Percentiles rank a stretch among this genome's conserved stretches.
Conservation (phyloP, 1,139 yeast genomes). For the Magnusiomyces starmeri region DNA sequence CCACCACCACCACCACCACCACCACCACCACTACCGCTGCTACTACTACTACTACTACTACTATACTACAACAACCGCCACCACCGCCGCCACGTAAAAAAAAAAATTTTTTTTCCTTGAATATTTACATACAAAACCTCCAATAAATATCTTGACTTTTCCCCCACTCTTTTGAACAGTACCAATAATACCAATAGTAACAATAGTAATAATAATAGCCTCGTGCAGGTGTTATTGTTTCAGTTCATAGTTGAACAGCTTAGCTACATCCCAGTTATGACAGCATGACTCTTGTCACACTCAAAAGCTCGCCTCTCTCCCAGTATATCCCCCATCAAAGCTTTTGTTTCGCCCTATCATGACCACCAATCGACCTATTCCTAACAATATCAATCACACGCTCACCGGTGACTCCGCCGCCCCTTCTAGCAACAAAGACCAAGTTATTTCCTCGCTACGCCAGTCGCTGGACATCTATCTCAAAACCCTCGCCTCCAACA, state of each 20-base stretch:
- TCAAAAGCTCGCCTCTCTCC: background rate
- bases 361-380: background rate
- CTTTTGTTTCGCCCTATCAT: background rate
- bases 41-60: background rate
- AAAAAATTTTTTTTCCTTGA: background rate
- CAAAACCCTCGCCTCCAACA: background rate
- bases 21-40: background rate
- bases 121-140: too few species aligned
- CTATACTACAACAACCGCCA: background rate
- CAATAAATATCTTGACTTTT: too few species aligned
- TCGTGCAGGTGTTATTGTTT: too few species aligned
- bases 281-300: constrained; percentile 2
- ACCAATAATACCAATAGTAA: too few species aligned
- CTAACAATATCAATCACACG: background rate
- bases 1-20: background rate
- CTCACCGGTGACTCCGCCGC: background rate
- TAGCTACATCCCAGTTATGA: background rate
- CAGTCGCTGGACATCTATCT: constrained; percentile 7
- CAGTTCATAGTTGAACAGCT: background rate
- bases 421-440: background rate
- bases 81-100: background rate
- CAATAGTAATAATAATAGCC: too few species aligned
- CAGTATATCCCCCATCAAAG: too few species aligned
- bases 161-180: background rate
- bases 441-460: constrained; percentile 2